Evolutionary conservation across 345 rosid species (phyloP), one percentile per base, ranked within the genome.

Genomic region (Limnanthes douglasii): DNA sequence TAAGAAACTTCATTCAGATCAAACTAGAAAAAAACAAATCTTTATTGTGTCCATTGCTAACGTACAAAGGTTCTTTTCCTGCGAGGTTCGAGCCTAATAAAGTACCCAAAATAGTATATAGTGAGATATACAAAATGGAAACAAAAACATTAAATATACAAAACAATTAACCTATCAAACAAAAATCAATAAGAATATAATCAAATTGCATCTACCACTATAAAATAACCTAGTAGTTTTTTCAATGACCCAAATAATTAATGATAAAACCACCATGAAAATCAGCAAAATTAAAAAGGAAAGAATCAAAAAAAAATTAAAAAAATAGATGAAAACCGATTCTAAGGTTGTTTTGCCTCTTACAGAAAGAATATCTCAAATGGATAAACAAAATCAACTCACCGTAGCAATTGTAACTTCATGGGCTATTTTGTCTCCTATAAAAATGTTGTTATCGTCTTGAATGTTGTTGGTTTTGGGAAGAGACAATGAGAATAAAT

Each of bases 51-150:
- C 65, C 17, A 47, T 59, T 16, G 97, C 93, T 95, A 93, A 83
- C 33, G 60, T 66, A n/a, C 72, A 83, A 39, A 88, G 78, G 54
- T 41, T 75, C 40, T 83, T 88, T 53, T 88, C 95, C 61, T 88
- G 95, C 97, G 95, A 88, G 34, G 97, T 88, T 21, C 95, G 95
- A 16, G 95, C 97, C 97, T 88, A 38, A 5, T 31, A 2, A 13
- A 17, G 18, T 46, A 12, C 30, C 11, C 16, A 8, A 29, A 32
- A 27, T 23, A 11, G 10, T 25, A 51, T 19, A 4, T 12, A 39
- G 1, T 5, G 4, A 23, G 4, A 34, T 6, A 37, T 15, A 8
- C 5, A 9, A 10, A 28, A 2, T 12, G 30, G n/a, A 10, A 2
- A 26, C 6, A 26, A 26, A 4, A 6, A 28, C 12, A 6, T 1